These are phyloP conservation scores for Haematococcus lacustris DNA, from an alignment of 139 green algal species.

Conservation along the genomic window DNA sequence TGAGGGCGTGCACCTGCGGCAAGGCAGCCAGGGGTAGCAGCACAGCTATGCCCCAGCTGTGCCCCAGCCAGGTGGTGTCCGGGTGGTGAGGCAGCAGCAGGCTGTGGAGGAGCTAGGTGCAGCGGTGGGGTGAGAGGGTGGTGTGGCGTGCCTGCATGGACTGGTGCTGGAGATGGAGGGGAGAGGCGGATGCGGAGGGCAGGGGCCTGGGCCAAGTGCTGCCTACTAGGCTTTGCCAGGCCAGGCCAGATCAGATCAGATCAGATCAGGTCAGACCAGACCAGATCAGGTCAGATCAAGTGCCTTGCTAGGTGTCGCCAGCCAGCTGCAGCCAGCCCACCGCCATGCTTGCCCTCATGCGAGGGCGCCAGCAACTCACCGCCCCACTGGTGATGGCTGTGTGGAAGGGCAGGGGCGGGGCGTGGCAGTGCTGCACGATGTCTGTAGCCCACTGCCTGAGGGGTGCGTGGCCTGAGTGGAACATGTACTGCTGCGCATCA, in stretches of 20 bases:
- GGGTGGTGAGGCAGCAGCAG: background rate
- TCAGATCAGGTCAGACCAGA: background rate
- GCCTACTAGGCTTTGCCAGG: background rate
- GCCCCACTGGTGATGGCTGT: slow-evolving; percentile 7
- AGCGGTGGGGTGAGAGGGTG: too few species aligned
- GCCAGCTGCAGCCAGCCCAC: background rate
- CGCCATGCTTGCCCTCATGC: too few species aligned
- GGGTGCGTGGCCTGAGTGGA: slow-evolving; percentile 4
- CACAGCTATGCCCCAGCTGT: background rate
- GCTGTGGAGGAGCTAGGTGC: background rate
- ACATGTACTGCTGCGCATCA: slow-evolving; percentile 15
- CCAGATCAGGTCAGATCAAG: background rate
- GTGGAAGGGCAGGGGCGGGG: background rate
- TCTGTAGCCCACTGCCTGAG: slow-evolving; percentile 1
- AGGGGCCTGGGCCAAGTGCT: too few species aligned
- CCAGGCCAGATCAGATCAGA: too few species aligned
- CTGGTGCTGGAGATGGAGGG: too few species aligned
- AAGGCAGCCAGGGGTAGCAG: background rate
- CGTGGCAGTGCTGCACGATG: slow-evolving; percentile 1
- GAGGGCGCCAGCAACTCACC: slow-evolving; percentile 3
- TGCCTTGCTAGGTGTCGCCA: background rate
- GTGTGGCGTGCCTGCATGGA: too few species aligned
- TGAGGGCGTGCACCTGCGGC: slow-evolving; percentile 8
- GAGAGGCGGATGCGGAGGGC: too few species aligned
- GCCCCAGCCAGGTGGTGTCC: background rate